These are phyloP conservation scores for Amauroascus niger DNA, from an alignment of 2,329 filamentous ascomycete species.

Conservation along the genomic window DNA sequence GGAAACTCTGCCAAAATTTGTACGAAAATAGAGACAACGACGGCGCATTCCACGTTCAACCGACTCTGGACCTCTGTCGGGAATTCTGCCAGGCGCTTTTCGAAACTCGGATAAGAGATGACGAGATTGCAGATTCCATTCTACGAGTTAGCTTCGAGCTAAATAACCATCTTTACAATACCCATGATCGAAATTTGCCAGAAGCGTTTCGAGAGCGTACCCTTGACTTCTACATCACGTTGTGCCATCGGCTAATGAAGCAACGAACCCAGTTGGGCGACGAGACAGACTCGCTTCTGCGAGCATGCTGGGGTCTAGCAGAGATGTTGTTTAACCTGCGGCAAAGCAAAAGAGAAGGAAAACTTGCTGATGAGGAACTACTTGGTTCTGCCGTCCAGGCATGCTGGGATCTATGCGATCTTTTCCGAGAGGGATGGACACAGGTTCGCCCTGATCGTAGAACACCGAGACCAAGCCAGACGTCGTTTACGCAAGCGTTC, in stretches of 20 bases:
- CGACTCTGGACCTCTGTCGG: conserved; percentile 75
- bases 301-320: conserved; percentile 80
- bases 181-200: conserved; percentile 72
- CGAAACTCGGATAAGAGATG: conserved; percentile 66
- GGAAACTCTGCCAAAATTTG: conserved; percentile 81
- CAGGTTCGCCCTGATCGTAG: conserved; percentile 76
- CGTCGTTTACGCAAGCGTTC: conserved; percentile 56
- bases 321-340: conserved; percentile 89
- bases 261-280: conserved; percentile 67
- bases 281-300: conserved; percentile 73
- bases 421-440: conserved; percentile 87
- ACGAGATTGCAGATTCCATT: conserved; percentile 75
- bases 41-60: conserved; percentile 56
- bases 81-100: conserved; percentile 90
- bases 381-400: conserved; percentile 81
- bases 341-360: conserved; percentile 67
- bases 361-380: conserved; percentile 67
- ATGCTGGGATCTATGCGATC: conserved; percentile 88
- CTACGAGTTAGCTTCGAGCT: conserved; percentile 87
- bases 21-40: conserved; percentile 72
- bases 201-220: conserved; percentile 83
- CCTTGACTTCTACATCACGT: conserved; percentile 84
- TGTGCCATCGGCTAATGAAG: conserved; percentile 95
- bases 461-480: conserved; percentile 72
- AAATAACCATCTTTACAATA: conserved; percentile 91